phyloP scores from a whole-genome alignment of 1,139 yeast species.

The Spencermartinsiella ligniputridi region DNA sequence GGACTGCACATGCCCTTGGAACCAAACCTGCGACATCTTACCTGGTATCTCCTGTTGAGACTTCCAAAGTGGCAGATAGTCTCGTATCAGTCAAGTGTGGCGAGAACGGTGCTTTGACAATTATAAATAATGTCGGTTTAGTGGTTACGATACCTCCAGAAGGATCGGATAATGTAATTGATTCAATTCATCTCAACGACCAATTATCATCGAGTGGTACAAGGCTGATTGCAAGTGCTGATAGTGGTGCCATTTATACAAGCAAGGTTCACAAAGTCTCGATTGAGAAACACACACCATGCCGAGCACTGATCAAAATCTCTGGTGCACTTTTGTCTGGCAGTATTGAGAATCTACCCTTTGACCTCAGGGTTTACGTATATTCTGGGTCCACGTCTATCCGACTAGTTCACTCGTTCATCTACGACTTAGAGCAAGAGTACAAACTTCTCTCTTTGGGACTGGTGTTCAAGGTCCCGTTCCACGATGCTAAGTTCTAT shows the following conservation, averaged over 20 bases:
- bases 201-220: not conserved
- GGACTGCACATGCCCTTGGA: slow-evolving; percentile 13
- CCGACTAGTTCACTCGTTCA: slow-evolving; percentile 10
- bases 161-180: not conserved
- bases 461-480: slow-evolving; percentile 8
- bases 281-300: not conserved
- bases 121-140: slow-evolving; percentile 1
- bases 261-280: not conserved
- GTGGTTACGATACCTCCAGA: not conserved
- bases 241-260: not conserved
- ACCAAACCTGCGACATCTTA: not conserved
- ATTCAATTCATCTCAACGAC: not conserved
- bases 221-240: not conserved
- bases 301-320: slow-evolving; percentile 3
- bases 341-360: slow-evolving; percentile 4
- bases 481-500: slow-evolving; percentile 5
- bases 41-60: not conserved
- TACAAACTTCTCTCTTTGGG: slow-evolving; percentile 13
- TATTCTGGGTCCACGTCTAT: slow-evolving; percentile 2
- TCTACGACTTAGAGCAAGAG: slow-evolving; percentile 7
- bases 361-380: slow-evolving; percentile 6
- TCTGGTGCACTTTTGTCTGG: not conserved
- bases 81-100: not conserved
- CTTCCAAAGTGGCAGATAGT: not conserved
- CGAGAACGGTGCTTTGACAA: not conserved